Conservation (phyloP, 495 filamentous ascomycete genomes). For the Podospora bellae-mahoneyi region DNA sequence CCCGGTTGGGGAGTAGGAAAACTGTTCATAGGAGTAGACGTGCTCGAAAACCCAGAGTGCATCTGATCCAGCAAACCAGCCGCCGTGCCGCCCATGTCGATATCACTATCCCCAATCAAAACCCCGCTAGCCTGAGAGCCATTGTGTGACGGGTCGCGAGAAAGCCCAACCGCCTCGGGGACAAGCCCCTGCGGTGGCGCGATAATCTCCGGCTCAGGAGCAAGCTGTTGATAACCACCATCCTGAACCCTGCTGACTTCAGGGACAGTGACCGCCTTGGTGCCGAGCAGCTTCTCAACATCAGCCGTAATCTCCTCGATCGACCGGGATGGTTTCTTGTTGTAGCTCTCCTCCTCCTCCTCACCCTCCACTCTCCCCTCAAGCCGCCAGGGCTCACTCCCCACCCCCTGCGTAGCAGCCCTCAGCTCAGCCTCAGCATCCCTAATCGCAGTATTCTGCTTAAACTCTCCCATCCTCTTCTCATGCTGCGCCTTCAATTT, state of each 20-base stretch:
- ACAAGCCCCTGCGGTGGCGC: slow-evolving; percentile 10
- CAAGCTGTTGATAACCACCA: slow-evolving; percentile 60
- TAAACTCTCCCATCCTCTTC: slow-evolving; percentile 68
- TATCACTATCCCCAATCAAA: slow-evolving; percentile 55
- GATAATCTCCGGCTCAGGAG: slow-evolving; percentile 40
- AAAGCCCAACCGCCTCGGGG: slow-evolving; percentile 30
- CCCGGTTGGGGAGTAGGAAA: slow-evolving; percentile 44
- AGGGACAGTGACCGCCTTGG: slow-evolving; percentile 54
- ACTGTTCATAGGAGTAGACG: slow-evolving; percentile 48
- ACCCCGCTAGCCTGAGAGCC: slow-evolving; percentile 46
- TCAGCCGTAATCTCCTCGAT: slow-evolving; percentile 60
- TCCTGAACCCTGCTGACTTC: slow-evolving; percentile 66
- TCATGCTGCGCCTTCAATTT: slow-evolving; percentile 75
- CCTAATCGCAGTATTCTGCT: slow-evolving; percentile 60
- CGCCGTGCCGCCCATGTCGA: slow-evolving; percentile 63
- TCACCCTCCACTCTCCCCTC: slow-evolving; percentile 58
- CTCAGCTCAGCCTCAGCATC: slow-evolving; percentile 64
- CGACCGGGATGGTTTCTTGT: slow-evolving; percentile 49
- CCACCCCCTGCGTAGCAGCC: slow-evolving; percentile 51
- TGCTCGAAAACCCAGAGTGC: slow-evolving; percentile 52
- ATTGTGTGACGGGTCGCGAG: slow-evolving; percentile 46
- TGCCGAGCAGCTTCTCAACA: slow-evolving; percentile 55
- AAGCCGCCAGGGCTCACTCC: slow-evolving; percentile 60
- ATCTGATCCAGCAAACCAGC: slow-evolving; percentile 63
- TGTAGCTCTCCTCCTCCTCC: slow-evolving; percentile 43